Base-by-base conservation (phyloP, 805 yeast genomes). In the Yamadazyma tumulicola region DNA sequence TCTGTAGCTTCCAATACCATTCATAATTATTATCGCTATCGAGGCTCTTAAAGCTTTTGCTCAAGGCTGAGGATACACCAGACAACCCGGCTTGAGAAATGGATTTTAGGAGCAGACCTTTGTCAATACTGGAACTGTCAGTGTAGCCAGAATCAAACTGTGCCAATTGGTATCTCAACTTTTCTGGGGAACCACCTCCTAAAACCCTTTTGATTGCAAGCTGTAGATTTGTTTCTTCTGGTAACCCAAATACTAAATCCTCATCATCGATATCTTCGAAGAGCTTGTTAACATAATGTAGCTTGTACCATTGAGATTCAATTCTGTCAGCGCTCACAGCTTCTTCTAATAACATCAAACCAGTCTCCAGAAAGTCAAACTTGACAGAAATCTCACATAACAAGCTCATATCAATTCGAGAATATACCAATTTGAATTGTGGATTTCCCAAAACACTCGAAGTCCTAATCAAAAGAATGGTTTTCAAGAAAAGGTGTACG, bases 1-100 rank as follows among this genome's bases (percentile, higher is more conserved):
- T 74, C 27, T 72, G 74, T 26, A 89, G 56, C 49, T 83, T 83
- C 87, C 96, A 81, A 1, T 79, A 74, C 76, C 87, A 79, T 38
- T 74, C 77, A 51, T 71, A 83, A 16, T 54, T 53, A 15, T 49
- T 52, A 2, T 30, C 12, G n/a, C 18, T 26, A 11, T 26, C 32
- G 13, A 33, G 30, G 6, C 8, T 13, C 9, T 16, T 19, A 10
- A 30, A 20, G n/a, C 42, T 45, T 7, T 58, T 55, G 24, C 59
- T 55, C 6, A 70, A 54, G n/a, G 75, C 43, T 21, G 63, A 66
- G 0, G 89, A 71, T 1, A 81, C 45, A 0, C 88, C 85, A 39
- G 63, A 59, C 37, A 80, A 55, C 0, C 93, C 89, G 43, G 68
- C 67, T 0, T 55, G 34, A 10, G 70, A 52, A 42, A 80, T 54